Evolutionary conservation across 139 green algal species (phyloP), one percentile per base, ranked within the genome.

Genomic region (Chlamydomonas schloesseri): DNA sequence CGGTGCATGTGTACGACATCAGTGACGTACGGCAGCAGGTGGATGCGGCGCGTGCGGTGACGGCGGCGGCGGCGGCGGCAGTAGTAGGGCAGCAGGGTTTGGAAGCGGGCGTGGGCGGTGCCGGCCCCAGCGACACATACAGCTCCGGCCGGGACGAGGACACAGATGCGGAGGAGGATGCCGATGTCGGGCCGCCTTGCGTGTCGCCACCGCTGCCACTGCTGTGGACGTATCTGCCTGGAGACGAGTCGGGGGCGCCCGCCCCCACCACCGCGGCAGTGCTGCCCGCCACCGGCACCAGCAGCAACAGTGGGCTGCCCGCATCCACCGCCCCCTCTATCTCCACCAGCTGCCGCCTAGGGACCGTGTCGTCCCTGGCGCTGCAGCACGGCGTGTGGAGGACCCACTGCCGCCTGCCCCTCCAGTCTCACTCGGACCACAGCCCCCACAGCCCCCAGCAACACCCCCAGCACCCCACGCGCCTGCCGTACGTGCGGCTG

Each of bases 401-500:
- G 79, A 50, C 42, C 42, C 6, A 5, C 42, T 50, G 42, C 42
- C 42, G 42, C 42, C 42, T 8, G 42, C 42, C n/a, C n/a, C n/a
- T n/a, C n/a, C n/a, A n/a, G n/a, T n/a, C n/a, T n/a, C n/a, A n/a
- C n/a, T n/a, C n/a, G n/a, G n/a, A n/a, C n/a, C n/a, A n/a, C n/a
- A n/a, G n/a, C n/a, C n/a, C n/a, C n/a, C n/a, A n/a, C n/a, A n/a
- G n/a, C n/a, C n/a, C n/a, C n/a, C n/a, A n/a, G n/a, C n/a, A n/a
- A n/a, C n/a, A n/a, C n/a, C n/a, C n/a, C n/a, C n/a, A n/a, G n/a
- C n/a, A n/a, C n/a, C n/a, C n/a, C n/a, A n/a, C n/a, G n/a, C n/a
- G n/a, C n/a, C 13, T 78, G 80, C 68, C 80, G 80, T 78, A 86
- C 80, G 33, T 86, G 13, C 68, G 80, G 18, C 24, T 86, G 80